Conservation (phyloP, 1,139 yeast genomes). For the Saccharomyces hybrid region DNA sequence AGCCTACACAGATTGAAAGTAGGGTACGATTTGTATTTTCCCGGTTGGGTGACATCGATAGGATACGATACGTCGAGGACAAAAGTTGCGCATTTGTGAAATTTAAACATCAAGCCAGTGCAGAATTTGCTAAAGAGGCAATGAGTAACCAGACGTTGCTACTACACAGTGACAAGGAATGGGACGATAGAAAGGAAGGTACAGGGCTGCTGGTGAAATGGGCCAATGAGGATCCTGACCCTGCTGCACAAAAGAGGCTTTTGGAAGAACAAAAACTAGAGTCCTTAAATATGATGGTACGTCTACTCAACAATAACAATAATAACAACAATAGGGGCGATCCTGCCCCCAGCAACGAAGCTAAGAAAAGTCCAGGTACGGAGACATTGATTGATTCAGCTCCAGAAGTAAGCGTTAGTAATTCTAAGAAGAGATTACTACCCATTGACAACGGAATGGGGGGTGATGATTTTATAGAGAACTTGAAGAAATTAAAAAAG, state of each 20-base stretch:
- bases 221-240: constrained; percentile 89
- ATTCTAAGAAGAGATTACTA: not conserved
- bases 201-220: constrained; percentile 67
- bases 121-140: constrained; percentile 93
- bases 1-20: constrained; percentile 25
- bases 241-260: constrained; percentile 50
- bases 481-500: not conserved
- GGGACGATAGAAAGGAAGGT: constrained; percentile 24
- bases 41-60: constrained; percentile 71
- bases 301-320: constrained; percentile 6
- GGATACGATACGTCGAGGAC: constrained; percentile 51
- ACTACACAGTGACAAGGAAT: constrained; percentile 38
- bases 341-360: too few species aligned
- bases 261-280: constrained; percentile 29
- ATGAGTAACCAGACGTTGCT: constrained; percentile 73
- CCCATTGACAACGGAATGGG: not conserved
- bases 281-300: constrained; percentile 19
- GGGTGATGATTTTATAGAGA: not conserved
- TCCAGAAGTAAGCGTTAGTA: not conserved
- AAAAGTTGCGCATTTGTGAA: constrained; percentile 79
- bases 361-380: too few species aligned
- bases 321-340: too few species aligned
- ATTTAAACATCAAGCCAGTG: constrained; percentile 57
- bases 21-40: constrained; percentile 45
- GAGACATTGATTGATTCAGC: too few species aligned